Percentiles rank a stretch among this genome's conserved stretches.
Evolutionary conservation across 805 yeast genomes (phyloP).

Genomic region (Kuraishia hungarica): DNA sequence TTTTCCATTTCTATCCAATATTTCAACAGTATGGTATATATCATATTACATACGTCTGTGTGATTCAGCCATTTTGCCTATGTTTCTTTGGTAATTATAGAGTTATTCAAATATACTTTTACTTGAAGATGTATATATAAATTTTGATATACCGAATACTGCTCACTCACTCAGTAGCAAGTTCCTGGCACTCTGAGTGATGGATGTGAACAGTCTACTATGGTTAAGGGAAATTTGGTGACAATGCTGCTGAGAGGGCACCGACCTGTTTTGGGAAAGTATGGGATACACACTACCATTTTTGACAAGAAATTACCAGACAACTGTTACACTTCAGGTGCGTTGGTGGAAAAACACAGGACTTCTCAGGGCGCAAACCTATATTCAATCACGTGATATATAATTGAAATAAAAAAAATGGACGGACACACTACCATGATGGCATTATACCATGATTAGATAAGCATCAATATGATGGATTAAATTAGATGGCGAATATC

Average conservation of each 20-base stretch:
- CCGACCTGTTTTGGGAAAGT: neutral
- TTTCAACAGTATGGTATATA: neutral
- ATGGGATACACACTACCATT: neutral
- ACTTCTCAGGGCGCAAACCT: neutral
- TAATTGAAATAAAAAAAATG: too few relatives aligned
- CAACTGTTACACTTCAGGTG: neutral
- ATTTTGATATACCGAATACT: neutral
- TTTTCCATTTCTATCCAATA: neutral
- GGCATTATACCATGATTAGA: neutral
- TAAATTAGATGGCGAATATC: neutral
- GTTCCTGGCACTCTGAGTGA: neutral
- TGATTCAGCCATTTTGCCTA: constrained; percentile 79
- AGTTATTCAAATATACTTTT: neutral
- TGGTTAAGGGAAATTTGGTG: neutral
- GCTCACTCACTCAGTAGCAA: neutral
- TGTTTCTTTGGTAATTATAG: neutral
- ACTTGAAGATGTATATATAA: neutral
- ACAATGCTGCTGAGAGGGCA: neutral
- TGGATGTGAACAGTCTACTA: neutral
- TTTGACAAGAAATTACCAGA: neutral
- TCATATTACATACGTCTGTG: constrained; percentile 80
- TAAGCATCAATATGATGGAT: neutral
- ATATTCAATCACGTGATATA: neutral
- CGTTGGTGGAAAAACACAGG: neutral
- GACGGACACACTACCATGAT: neutral